phyloP scores from a whole-genome alignment of 2,329 filamentous ascomycete genomes.

The Pseudogymnoascus sp. region DNA sequence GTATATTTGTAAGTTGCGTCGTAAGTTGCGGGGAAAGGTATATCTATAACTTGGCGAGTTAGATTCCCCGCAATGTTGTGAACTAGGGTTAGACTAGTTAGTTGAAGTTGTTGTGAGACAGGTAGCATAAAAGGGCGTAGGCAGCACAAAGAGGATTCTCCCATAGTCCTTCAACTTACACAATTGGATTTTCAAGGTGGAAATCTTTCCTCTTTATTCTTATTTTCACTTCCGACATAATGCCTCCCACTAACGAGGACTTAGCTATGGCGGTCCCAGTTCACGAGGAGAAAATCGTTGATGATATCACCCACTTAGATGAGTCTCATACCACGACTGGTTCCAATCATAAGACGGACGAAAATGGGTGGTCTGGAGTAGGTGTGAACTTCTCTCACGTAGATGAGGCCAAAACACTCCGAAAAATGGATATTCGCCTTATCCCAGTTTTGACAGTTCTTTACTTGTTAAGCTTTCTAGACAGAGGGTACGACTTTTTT shows the following conservation, averaged over 20 bases:
- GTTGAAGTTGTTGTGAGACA: background rate
- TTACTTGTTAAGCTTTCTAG: conserved; percentile 11
- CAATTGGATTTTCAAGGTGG: background rate
- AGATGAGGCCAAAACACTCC: background rate
- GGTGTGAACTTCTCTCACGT: background rate
- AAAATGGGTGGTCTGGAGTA: background rate
- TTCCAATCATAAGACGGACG: background rate
- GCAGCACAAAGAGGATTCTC: background rate
- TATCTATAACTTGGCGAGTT: background rate
- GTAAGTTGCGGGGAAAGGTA: background rate
- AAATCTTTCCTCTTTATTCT: background rate
- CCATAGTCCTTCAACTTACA: background rate
- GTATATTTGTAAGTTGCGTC: background rate
- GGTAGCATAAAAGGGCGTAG: background rate
- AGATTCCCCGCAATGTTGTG: background rate
- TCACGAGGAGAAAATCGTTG: background rate
- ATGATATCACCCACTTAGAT: background rate
- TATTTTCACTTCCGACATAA: background rate
- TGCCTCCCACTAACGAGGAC: background rate
- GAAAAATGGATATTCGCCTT: conserved; percentile 14
- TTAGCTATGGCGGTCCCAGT: background rate
- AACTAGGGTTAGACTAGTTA: background rate
- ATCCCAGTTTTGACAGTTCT: conserved; percentile 13
- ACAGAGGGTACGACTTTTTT: conserved; percentile 58
- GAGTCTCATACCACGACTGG: background rate